Evolutionary conservation across 495 filamentous ascomycete species (phyloP).

Genomic region (Aspergillus bertholletiae): DNA sequence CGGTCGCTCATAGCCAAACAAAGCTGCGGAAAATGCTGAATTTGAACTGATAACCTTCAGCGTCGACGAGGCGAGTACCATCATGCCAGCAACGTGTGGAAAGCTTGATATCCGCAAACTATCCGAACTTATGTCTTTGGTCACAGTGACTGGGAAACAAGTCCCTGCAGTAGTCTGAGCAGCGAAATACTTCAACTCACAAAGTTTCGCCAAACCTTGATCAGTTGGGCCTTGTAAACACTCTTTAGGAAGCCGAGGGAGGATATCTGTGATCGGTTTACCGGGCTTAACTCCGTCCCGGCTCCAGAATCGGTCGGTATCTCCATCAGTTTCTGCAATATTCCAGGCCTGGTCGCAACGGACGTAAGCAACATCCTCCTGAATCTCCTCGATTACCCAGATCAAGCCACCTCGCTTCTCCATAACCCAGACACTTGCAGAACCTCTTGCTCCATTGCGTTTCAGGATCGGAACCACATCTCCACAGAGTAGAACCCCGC

Average conservation of each 20-base stretch:
- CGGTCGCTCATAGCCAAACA: constrained; percentile 83
- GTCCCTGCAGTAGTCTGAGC: constrained; percentile 68
- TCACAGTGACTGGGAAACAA: constrained; percentile 75
- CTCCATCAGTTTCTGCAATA: constrained; percentile 63
- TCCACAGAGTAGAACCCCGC: constrained; percentile 90
- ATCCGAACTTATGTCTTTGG: constrained; percentile 58
- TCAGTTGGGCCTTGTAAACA: constrained; percentile 59
- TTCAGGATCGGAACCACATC: constrained; percentile 97
- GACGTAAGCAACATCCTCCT: constrained; percentile 81
- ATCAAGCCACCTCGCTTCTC: constrained; percentile 92
- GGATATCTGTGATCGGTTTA: constrained; percentile 66
- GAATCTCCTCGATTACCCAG: constrained; percentile 97
- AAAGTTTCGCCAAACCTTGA: constrained; percentile 65
- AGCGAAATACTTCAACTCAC: constrained; percentile 72
- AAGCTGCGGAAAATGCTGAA: constrained; percentile 83
- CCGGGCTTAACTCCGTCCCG: constrained; percentile 60
- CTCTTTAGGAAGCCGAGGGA: constrained; percentile 78
- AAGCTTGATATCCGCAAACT: constrained; percentile 85
- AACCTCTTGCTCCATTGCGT: constrained; percentile 83
- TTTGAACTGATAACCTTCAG: constrained; percentile 88
- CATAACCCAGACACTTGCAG: constrained; percentile 96
- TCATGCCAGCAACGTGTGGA: constrained; percentile 94
- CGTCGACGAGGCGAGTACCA: constrained; percentile 75
- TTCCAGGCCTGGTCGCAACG: constrained; percentile 69
- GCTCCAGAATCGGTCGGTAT: constrained; percentile 77